Evolutionary conservation across 176 grass and related monocot species (phyloP).

Genomic region (Oryza glumipatula): DNA sequence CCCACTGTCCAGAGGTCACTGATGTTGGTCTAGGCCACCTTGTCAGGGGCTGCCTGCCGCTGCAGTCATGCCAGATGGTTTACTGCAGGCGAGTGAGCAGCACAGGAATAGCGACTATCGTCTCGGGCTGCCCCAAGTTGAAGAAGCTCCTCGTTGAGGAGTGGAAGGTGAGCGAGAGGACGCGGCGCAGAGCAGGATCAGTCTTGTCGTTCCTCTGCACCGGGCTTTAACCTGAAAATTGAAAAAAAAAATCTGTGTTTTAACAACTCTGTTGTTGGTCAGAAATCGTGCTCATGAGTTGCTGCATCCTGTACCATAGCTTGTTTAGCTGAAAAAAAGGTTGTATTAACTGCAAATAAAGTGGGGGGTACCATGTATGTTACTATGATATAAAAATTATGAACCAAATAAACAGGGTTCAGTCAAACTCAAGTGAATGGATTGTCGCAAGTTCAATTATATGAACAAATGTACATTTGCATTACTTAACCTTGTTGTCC

Average conservation of each 20-base stretch:
- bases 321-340: not conserved
- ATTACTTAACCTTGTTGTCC: not conserved
- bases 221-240: slow-evolving; percentile 43
- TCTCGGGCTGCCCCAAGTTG: slow-evolving; percentile 71
- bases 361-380: not conserved
- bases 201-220: slow-evolving; percentile 67
- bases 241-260: not conserved
- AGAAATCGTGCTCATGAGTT: not conserved
- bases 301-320: not conserved
- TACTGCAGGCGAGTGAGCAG: slow-evolving; percentile 68
- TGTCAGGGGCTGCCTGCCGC: slow-evolving; percentile 55
- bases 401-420: slow-evolving; percentile 3
- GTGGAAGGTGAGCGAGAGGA: slow-evolving; percentile 82
- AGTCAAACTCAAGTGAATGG: not conserved
- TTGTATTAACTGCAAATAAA: slow-evolving; percentile 2
- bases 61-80: slow-evolving; percentile 74
- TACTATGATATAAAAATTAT: not conserved
- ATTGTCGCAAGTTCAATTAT: not conserved
- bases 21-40: slow-evolving; percentile 77
- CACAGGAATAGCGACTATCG: slow-evolving; percentile 68
- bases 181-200: slow-evolving; percentile 58
- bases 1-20: slow-evolving; percentile 68
- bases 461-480: not conserved
- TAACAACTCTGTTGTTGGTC: not conserved
- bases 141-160: slow-evolving; percentile 86